Percentiles rank a stretch among this genome's conserved stretches.
These are phyloP conservation scores for Saksenaea vasiformis DNA, from an alignment of 371 early-diverging fungal genomes.

Conservation along the genomic window DNA sequence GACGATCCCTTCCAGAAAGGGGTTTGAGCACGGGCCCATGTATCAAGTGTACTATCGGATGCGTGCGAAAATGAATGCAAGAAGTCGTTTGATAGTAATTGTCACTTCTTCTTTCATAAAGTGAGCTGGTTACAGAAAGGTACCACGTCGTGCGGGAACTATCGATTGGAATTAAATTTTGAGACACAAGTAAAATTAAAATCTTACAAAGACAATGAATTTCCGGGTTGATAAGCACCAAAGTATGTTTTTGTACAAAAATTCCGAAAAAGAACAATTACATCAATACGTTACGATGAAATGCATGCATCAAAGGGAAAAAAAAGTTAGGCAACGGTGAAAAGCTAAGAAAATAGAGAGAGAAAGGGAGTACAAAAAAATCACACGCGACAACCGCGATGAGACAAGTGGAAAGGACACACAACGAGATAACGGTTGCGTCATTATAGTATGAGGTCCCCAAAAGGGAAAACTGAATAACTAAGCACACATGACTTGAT, in stretches of 20 bases:
- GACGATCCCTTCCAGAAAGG: neutral
- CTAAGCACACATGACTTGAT: neutral
- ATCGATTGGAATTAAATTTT: neutral
- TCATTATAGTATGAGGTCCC: neutral
- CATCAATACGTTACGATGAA: neutral
- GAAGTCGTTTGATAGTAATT: no score
- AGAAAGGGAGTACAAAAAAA: neutral
- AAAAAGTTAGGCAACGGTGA: neutral
- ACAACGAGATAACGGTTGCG: constrained; percentile 1
- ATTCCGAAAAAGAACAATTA: neutral
- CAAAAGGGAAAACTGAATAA: neutral
- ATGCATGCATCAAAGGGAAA: neutral
- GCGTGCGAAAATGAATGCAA: constrained; percentile 1
- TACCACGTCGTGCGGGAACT: neutral
- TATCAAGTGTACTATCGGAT: neutral
- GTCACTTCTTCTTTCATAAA: neutral
- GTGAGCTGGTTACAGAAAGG: neutral
- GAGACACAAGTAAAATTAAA: neutral
- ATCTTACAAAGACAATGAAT: neutral
- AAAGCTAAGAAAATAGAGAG: neutral
- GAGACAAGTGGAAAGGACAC: neutral
- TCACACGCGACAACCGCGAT: neutral
- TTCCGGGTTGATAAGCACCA: neutral
- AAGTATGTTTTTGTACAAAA: constrained; percentile 1
- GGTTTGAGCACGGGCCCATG: neutral